phyloP scores from a whole-genome alignment of 2,329 filamentous ascomycete genomes.

The Cladophialophora carrionii region DNA sequence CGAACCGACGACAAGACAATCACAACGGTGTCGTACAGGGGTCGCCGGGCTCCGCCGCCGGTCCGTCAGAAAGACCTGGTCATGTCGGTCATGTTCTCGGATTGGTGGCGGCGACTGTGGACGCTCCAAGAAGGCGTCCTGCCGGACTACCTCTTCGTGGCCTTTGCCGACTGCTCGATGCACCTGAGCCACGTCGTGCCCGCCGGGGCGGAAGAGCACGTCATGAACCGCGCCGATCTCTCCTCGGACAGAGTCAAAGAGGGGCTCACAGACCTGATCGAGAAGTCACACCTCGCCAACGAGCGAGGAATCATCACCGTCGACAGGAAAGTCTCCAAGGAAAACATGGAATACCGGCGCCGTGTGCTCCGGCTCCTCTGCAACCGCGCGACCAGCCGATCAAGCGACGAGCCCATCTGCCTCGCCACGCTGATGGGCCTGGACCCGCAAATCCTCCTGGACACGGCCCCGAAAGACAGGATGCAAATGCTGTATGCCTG shows the following conservation, averaged over 20 bases:
- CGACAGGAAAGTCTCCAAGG: not conserved
- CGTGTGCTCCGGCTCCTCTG: not conserved
- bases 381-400: not conserved
- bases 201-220: not conserved
- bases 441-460: not conserved
- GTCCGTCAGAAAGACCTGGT: not conserved
- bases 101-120: slow-evolving; percentile 9
- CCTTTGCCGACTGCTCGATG: not conserved
- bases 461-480: not conserved
- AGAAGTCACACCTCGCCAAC: not conserved
- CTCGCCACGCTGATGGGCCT: not conserved
- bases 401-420: not conserved
- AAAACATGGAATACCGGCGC: not conserved
- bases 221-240: not conserved
- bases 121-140: slow-evolving; percentile 15
- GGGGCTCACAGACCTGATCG: not conserved
- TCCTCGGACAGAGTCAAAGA: not conserved
- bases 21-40: not conserved
- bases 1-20: not conserved
- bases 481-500: not conserved
- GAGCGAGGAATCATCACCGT: not conserved
- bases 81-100: slow-evolving; percentile 3
- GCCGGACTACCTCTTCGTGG: not conserved
- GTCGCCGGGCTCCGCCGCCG: not conserved
- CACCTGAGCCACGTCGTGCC: slow-evolving; percentile 1